phyloP scores from a whole-genome alignment of 1,139 yeast species.

The Geotrichum carabidarum region DNA sequence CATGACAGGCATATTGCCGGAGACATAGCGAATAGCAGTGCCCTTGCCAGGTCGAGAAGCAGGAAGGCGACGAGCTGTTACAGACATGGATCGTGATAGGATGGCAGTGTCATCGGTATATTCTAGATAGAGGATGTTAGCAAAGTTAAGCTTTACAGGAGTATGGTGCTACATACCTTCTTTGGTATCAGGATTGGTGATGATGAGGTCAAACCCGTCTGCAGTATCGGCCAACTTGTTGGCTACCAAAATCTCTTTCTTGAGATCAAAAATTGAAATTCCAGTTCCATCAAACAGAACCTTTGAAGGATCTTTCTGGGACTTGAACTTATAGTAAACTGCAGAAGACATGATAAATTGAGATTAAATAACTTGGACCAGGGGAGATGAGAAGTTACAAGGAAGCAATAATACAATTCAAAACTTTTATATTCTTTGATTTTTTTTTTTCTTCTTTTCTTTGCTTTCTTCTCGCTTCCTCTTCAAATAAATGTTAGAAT shows the following conservation, averaged over 20 bases:
- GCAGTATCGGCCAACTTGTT: conserved; percentile 80
- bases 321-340: conserved; percentile 78
- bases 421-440: neutral
- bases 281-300: conserved; percentile 95
- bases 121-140: conserved; percentile 40
- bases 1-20: conserved; percentile 45
- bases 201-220: conserved; percentile 64
- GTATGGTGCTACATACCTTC: conserved; percentile 38
- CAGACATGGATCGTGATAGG: conserved; percentile 80
- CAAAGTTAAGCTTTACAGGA: neutral
- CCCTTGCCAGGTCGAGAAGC: conserved; percentile 58
- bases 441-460: conserved; percentile 7
- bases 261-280: conserved; percentile 86
- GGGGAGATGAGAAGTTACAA: conserved; percentile 2
- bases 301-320: conserved; percentile 75
- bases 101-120: conserved; percentile 79
- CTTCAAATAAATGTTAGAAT: neutral
- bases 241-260: conserved; percentile 78
- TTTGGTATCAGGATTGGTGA: conserved; percentile 73
- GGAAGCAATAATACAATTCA: conserved; percentile 1
- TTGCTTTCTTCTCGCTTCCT: neutral
- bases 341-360: conserved; percentile 67
- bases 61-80: conserved; percentile 76
- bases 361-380: conserved; percentile 1
- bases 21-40: conserved; percentile 61